Evolutionary conservation across 805 yeast genomes (phyloP), one percentile per base, ranked within the genome.

Genomic region (Citeromyces matritensis): DNA sequence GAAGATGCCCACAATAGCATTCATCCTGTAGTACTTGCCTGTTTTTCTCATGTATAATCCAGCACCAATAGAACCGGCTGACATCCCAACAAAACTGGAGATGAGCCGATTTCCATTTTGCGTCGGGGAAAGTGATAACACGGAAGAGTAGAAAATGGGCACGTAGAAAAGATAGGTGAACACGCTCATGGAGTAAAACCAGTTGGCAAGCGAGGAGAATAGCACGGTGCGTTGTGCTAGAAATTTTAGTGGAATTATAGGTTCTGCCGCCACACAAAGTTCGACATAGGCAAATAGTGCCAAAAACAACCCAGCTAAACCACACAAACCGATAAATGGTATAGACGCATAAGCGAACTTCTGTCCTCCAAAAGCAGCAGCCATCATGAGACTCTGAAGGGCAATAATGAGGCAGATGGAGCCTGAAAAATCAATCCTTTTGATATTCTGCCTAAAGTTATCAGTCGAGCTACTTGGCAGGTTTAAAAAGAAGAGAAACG

Each of bases 31-130:
- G 47, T 78, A 78, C 30, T 57, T 64, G 3, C 83, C 84, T 1
- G 81, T 73, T 31, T 48, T 47, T 41, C 62, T 71, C 79, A 76
- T 74, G 49, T 73, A 74, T 30, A 55, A 47, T 1, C 84, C 84
- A 7, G 81, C 65, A 7, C 71, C 70, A 13, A 76, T 55, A 1
- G 81, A 72, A 2, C 83, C 76, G 26, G 59, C 27, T 1, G 81
- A 69, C 9, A 67, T 63, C 8, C 69, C 63, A 33, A 77, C 50
- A 43, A 76, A 73, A 39, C 69, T 73, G 7, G 83, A 80, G 19
- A 74, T 49, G 34, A 72, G 48, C 41, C 81, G 57, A 29, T 60
- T 45, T 6, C 85, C 88, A 35, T 71, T 67, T 34, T 67, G 62
- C 4, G 72, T 65, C 0, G 85, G 59, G 10, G 63, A 46, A 32